Conservation (phyloP, 2,329 filamentous ascomycete species). For the Acrodontium crateriforme region DNA sequence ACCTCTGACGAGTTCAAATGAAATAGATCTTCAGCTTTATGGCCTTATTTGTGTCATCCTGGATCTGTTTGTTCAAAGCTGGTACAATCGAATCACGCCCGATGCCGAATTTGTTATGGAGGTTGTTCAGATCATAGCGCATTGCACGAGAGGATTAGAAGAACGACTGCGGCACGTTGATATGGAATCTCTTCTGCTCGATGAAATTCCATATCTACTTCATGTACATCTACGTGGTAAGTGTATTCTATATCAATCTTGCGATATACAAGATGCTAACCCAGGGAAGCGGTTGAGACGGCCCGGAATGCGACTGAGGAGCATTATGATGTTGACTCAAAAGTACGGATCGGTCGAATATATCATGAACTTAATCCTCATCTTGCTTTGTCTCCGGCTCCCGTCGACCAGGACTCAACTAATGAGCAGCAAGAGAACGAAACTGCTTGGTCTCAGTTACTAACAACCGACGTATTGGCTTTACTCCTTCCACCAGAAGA, state of each 20-base stretch:
- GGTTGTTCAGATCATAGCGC: slow-evolving; percentile 78
- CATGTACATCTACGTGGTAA: slow-evolving; percentile 68
- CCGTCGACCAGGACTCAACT: slow-evolving; percentile 26
- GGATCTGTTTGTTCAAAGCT: slow-evolving; percentile 78
- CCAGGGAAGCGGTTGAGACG: slow-evolving; percentile 15
- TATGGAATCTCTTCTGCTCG: slow-evolving; percentile 65
- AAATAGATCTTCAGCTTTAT: slow-evolving; percentile 86
- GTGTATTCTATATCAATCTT: no score
- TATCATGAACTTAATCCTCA: slow-evolving; percentile 79
- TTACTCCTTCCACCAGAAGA: slow-evolving; percentile 86
- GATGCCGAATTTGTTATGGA: slow-evolving; percentile 82
- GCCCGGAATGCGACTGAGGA: slow-evolving; percentile 3
- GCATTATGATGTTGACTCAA: neutral
- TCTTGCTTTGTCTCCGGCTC: slow-evolving; percentile 66
- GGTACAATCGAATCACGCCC: slow-evolving; percentile 86
- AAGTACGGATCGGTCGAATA: slow-evolving; percentile 23
- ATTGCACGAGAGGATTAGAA: slow-evolving; percentile 78
- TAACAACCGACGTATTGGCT: slow-evolving; percentile 71
- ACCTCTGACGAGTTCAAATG: slow-evolving; percentile 84
- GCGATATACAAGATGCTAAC: neutral
- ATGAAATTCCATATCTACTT: slow-evolving; percentile 74
- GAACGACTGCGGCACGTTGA: slow-evolving; percentile 73
- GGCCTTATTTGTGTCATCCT: slow-evolving; percentile 81
- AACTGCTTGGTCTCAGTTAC: slow-evolving; percentile 67
- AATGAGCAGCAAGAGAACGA: slow-evolving; percentile 62